Evolutionary conservation across 768 basidiomycete species (phyloP).

Genomic region (Cantharellus cinnabarinus): DNA sequence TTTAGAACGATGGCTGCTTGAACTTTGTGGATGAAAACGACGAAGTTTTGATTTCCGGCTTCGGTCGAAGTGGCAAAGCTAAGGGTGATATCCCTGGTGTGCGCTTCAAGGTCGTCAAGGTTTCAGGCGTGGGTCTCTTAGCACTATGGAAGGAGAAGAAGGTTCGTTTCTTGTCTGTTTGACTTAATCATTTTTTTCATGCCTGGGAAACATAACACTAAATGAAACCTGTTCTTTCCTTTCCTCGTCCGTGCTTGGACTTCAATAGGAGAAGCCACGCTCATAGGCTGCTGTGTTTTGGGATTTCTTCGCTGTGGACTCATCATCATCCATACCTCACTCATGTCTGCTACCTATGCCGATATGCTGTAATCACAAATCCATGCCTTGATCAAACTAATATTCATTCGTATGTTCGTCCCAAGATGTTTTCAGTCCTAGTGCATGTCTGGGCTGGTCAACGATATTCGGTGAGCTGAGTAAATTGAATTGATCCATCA

Average conservation of each 20-base stretch:
- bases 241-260: neutral
- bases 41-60: constrained; percentile 98
- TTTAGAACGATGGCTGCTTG: constrained; percentile 84
- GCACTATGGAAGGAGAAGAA: constrained; percentile 99
- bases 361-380: too few species aligned
- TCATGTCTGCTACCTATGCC: too few species aligned
- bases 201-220: neutral
- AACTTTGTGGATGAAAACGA: constrained; percentile 99
- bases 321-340: too few species aligned
- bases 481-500: too few species aligned
- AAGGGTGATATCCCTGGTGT: constrained; percentile 99
- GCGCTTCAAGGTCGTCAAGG: constrained; percentile 99
- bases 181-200: neutral
- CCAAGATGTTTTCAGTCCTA: too few species aligned
- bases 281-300: neutral
- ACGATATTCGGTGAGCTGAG: too few species aligned
- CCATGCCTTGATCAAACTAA: too few species aligned
- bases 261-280: neutral
- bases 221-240: neutral
- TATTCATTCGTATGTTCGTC: too few species aligned
- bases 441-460: too few species aligned
- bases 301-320: too few species aligned
- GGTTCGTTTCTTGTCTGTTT: constrained; percentile 25
- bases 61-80: constrained; percentile 98
- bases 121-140: constrained; percentile 95